phyloP scores from a whole-genome alignment of 257 asterid genomes.

The Solanum virginianum region DNA sequence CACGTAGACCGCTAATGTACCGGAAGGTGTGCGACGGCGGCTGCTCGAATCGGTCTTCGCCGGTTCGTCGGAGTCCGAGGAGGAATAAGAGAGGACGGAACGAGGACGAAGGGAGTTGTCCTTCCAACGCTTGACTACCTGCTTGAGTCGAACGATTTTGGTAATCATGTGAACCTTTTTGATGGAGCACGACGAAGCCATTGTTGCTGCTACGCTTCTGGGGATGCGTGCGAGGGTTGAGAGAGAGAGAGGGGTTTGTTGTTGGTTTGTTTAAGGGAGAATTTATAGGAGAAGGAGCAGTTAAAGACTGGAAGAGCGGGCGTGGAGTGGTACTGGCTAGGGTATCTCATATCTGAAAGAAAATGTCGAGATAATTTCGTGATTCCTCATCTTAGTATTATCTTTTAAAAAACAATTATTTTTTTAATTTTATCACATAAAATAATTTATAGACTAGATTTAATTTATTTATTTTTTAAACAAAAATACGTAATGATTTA shows the following conservation, averaged over 20 bases:
- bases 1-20: slow-evolving; percentile 50
- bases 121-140: slow-evolving; percentile 46
- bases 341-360: not conserved
- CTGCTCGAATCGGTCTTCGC: not conserved
- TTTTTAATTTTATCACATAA: not conserved
- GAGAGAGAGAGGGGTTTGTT: not conserved
- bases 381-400: not conserved
- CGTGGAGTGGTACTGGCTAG: not conserved
- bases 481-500: no score
- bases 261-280: not conserved
- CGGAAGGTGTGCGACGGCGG: slow-evolving; percentile 31
- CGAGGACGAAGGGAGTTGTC: slow-evolving; percentile 18
- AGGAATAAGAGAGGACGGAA: not conserved
- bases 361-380: not conserved
- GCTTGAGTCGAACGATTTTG: slow-evolving; percentile 43
- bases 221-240: no score
- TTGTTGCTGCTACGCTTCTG: not conserved
- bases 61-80: not conserved
- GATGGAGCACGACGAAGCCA: not conserved
- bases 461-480: no score
- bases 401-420: not conserved
- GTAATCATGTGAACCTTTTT: slow-evolving; percentile 24
- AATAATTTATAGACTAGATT: not conserved
- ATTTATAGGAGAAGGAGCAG: not conserved
- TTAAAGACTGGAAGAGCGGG: not conserved